phyloP scores from a whole-genome alignment of 2,329 filamentous ascomycete genomes.

The Monilinia vaccinii-corymbosi region DNA sequence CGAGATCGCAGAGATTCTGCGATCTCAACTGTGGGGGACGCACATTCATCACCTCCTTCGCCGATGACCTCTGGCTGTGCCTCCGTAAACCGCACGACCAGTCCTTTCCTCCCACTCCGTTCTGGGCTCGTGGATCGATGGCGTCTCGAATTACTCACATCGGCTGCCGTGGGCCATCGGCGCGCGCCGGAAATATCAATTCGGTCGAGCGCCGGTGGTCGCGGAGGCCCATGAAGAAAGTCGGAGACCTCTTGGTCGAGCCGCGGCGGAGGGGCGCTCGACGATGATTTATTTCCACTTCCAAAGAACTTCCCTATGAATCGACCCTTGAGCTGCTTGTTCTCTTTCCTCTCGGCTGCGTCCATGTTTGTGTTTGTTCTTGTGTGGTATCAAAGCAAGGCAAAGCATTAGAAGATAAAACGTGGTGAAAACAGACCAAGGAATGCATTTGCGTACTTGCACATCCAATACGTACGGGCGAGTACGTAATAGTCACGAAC shows the following conservation, averaged over 20 bases:
- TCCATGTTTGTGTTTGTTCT: no score
- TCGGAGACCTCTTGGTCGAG: constrained; percentile 49
- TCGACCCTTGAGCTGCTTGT: constrained; percentile 30
- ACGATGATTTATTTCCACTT: constrained; percentile 25
- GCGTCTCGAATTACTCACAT: constrained; percentile 28
- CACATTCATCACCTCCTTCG: constrained; percentile 78
- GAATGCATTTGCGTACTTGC: no score
- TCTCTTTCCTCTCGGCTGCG: constrained; percentile 20
- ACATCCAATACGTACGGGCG: neutral
- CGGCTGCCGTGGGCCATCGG: constrained; percentile 40
- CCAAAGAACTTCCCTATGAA: constrained; percentile 45
- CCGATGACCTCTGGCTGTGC: constrained; percentile 74
- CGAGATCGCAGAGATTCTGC: constrained; percentile 41
- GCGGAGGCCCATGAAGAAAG: constrained; percentile 43
- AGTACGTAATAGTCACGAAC: no score
- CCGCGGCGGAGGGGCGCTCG: no score
- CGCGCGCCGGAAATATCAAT: constrained; percentile 42
- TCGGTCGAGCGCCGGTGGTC: constrained; percentile 14
- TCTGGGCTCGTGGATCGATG: constrained; percentile 29
- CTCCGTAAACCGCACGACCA: constrained; percentile 67
- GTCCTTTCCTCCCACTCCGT: constrained; percentile 53
- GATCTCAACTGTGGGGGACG: constrained; percentile 49
- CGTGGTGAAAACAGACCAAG: no score
- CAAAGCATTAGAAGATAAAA: no score
- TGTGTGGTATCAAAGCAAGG: no score